Conservation (phyloP, 2,329 filamentous ascomycete species). For the Xylaria sp. region DNA sequence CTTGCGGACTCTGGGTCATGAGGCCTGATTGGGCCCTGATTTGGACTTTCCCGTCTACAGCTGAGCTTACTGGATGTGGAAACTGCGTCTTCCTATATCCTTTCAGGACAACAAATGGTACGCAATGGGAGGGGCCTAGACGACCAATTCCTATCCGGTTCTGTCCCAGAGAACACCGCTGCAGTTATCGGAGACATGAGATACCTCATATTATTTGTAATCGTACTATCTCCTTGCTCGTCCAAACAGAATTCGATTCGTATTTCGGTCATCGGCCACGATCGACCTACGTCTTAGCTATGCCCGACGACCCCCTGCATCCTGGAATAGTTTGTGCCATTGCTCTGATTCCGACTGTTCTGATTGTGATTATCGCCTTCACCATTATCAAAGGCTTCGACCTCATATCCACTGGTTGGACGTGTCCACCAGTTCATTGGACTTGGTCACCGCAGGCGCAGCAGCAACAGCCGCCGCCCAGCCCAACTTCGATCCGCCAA, state of each 20-base stretch:
- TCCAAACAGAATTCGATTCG: conserved; percentile 19
- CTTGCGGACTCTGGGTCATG: conserved; percentile 50
- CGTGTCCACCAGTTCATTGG: conserved; percentile 17
- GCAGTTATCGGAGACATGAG: conserved; percentile 12
- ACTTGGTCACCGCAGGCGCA: conserved; percentile 6
- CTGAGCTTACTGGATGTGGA: conserved; percentile 7
- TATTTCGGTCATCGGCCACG: conserved; percentile 21
- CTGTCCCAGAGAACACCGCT: not conserved
- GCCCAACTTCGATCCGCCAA: not conserved
- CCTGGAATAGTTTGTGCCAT: conserved; percentile 29
- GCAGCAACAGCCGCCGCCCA: not conserved
- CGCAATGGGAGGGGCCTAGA: conserved; percentile 20
- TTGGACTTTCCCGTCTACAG: conserved; percentile 18
- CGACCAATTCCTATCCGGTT: conserved; percentile 10
- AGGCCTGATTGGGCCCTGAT: conserved; percentile 25
- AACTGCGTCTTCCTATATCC: conserved; percentile 10
- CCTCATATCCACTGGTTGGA: conserved; percentile 17
- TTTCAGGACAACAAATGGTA: not conserved
- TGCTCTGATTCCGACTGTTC: conserved; percentile 37
- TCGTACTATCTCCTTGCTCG: conserved; percentile 16
- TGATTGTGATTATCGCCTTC: conserved; percentile 41
- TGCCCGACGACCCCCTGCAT: conserved; percentile 25
- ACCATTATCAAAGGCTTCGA: conserved; percentile 35
- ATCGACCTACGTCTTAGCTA: conserved; percentile 25
- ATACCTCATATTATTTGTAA: conserved; percentile 22